Evolutionary conservation across 345 rosid species (phyloP), one percentile per base, ranked within the genome.

Genomic region (Linum tenue): DNA sequence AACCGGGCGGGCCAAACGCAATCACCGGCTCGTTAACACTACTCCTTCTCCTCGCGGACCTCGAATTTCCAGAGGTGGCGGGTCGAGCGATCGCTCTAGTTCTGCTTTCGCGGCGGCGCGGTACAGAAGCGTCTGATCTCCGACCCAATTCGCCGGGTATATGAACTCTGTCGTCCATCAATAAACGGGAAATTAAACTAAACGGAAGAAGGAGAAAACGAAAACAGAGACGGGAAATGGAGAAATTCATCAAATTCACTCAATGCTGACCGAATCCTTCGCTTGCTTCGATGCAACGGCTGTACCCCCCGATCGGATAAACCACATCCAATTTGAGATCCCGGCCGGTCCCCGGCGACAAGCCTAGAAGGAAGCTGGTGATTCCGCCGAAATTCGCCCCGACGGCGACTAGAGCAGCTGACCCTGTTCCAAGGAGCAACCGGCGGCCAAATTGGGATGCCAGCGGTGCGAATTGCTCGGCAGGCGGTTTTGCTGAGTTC

Each of bases 1-100:
- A 88, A 57, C 91, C 88, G 3, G 97, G 97, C 0, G 96, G 99
- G 42, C 95, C 97, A 67, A 88, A 94, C 53, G 97, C 96, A 44
- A 79, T 81, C 50, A 77, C 75, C 7, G 99, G 99, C 65, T 90
- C 97, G 37, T 80, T 86, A 2, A 81, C 67, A 9, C 76, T 84
- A 15, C 14, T 9, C 69, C 63, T 80, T 57, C 80, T 75, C 53
- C 76, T 82, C 56, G 68, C 60, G 3, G 84, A 53, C 3, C 75
- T 79, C 40, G 39, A 42, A 44, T 14, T 22, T 22, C 43, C 6
- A 81, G 58, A 1, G 97, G 86, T 72, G 97, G 99, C 11, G 84
- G 91, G 71, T 94, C 95, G 56, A 94, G 79, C 38, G 95, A 87
- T 59, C 81, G 79, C 72, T 83, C 76, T 7, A 76, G 73, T 65